Evolutionary conservation across 768 basidiomycete species (phyloP), one percentile per base, ranked within the genome.

Genomic region (Xerocomus spinulosus): DNA sequence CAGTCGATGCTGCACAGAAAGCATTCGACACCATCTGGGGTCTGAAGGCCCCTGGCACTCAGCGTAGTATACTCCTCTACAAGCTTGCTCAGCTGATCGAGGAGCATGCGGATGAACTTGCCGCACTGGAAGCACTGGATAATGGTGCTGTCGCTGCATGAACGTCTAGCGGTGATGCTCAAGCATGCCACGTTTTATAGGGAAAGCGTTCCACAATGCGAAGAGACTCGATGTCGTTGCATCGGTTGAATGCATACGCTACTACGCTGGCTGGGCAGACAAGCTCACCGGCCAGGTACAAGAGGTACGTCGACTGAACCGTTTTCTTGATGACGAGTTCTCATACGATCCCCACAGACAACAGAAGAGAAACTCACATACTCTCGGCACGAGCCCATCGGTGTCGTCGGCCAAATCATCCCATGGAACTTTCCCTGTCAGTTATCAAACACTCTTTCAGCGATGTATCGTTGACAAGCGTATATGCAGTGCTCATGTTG

Each of bases 251-350:
- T 44, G 72, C 24, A 64, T 92, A 54, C 73, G 80, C 26, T 95
- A 94, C 70, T 97, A 86, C 58, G 88, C 82, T 34, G 93, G 92
- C 15, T 89, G 88, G 83, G 88, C 91, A 18, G 92, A 93, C 72
- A 95, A 94, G 70, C 68, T 86, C 44, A 71, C 76, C 6, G 89
- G 87, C 5, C 79, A 88, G 64, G 81, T 80, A 9, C 82, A 91
- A 62, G 87, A 92, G 53, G 61, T 60, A n/a, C 2, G 47, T n/a
- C n/a, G n/a, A n/a, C n/a, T n/a, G n/a, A n/a, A n/a, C n/a, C n/a
- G n/a, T n/a, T n/a, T n/a, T n/a, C n/a, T n/a, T n/a, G n/a, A n/a
- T n/a, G n/a, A n/a, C n/a, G n/a, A n/a, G n/a, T n/a, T n/a, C n/a
- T n/a, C n/a, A n/a, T n/a, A n/a, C n/a, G n/a, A n/a, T n/a, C n/a